phyloP scores from a whole-genome alignment of 305 asterid species.

The Fraxinus sp. region DNA sequence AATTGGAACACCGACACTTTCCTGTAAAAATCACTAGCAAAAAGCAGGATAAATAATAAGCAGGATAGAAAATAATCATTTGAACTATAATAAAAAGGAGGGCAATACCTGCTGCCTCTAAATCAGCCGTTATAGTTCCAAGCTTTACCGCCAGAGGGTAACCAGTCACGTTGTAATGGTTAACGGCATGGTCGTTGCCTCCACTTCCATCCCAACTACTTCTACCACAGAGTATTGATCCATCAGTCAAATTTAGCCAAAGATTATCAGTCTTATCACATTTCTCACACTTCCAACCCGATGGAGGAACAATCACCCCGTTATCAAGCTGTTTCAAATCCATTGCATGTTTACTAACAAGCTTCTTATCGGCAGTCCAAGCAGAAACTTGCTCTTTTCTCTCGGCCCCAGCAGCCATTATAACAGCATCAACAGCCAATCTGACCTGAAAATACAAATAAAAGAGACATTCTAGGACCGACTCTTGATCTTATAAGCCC shows the following conservation, averaged over 20 bases:
- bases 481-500: neutral
- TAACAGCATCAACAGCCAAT: conserved; percentile 83
- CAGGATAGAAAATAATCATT: conserved; percentile 19
- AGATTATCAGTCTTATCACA: conserved; percentile 95
- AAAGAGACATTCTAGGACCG: conserved; percentile 11
- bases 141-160: conserved; percentile 97
- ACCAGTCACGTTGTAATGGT: conserved; percentile 59
- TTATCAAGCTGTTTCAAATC: conserved; percentile 80
- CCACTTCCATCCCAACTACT: conserved; percentile 94
- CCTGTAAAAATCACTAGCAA: neutral
- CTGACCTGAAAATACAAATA: conserved; percentile 61
- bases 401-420: conserved; percentile 83
- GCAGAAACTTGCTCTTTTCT: conserved; percentile 89
- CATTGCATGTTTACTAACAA: conserved; percentile 72
- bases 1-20: neutral
- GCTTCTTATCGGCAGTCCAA: conserved; percentile 88
- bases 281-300: conserved; percentile 91
- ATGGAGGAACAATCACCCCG: conserved; percentile 78
- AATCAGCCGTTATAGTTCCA: conserved; percentile 93
- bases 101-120: conserved; percentile 89
- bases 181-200: conserved; percentile 92
- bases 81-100: conserved; percentile 22
- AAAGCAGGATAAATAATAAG: conserved; percentile 16
- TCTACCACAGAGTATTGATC: conserved; percentile 89
- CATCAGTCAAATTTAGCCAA: conserved; percentile 94